Percentiles rank a stretch among this genome's conserved stretches.
phyloP scores from a whole-genome alignment of 768 basidiomycete species.

The Gloeopeniophorella convolvens region DNA sequence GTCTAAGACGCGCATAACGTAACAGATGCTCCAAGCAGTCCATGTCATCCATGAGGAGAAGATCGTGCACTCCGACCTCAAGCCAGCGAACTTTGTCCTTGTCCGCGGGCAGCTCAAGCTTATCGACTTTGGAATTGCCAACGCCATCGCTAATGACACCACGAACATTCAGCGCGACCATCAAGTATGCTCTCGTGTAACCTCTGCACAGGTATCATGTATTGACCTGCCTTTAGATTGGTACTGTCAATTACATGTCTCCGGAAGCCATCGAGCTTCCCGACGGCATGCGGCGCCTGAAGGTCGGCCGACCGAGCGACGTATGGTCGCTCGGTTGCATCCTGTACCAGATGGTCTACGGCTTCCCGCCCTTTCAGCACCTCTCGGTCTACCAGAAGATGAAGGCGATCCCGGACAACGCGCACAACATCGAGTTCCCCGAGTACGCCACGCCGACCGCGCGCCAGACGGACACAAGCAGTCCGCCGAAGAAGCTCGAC shows the following conservation, averaged over 20 bases:
- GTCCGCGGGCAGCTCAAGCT: slow-evolving; percentile 93
- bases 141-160: slow-evolving; percentile 97
- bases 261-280: slow-evolving; percentile 92
- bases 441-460: slow-evolving; percentile 52
- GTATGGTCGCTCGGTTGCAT: slow-evolving; percentile 99
- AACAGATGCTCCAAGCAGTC: slow-evolving; percentile 98
- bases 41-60: slow-evolving; percentile 97
- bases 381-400: slow-evolving; percentile 83
- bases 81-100: slow-evolving; percentile 97
- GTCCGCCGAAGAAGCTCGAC: slow-evolving; percentile 52
- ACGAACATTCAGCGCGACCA: slow-evolving; percentile 97
- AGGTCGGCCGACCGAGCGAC: slow-evolving; percentile 93
- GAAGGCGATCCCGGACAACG: slow-evolving; percentile 82
- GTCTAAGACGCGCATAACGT: slow-evolving; percentile 1
- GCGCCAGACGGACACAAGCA: slow-evolving; percentile 25
- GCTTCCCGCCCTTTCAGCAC: slow-evolving; percentile 86
- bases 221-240: slow-evolving; percentile 50
- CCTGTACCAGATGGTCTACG: slow-evolving; percentile 97
- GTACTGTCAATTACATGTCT: slow-evolving; percentile 98
- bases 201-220: background rate
- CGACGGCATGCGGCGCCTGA: slow-evolving; percentile 81
- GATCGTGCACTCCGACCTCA: slow-evolving; percentile 97
- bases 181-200: slow-evolving; percentile 48
- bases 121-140: slow-evolving; percentile 99
- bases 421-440: slow-evolving; percentile 77